phyloP scores from a whole-genome alignment of 768 basidiomycete species.

The Boletus rubescentipes region DNA sequence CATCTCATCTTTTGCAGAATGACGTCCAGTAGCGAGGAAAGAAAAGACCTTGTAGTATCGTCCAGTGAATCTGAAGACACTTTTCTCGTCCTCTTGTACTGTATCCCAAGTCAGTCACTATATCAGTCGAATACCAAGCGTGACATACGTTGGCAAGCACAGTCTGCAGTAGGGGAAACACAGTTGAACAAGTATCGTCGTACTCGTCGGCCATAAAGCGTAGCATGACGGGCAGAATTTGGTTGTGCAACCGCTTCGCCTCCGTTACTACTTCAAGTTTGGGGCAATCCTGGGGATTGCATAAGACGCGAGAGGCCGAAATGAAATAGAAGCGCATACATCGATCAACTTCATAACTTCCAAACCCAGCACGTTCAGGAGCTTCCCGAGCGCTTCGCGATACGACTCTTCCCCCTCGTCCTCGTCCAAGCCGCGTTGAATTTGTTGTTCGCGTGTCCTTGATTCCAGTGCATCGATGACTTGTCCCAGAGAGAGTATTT shows the following conservation, averaged over 20 bases:
- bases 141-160: slow-evolving; percentile 68
- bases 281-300: slow-evolving; percentile 49
- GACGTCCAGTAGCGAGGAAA: slow-evolving; percentile 73
- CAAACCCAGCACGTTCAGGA: slow-evolving; percentile 78
- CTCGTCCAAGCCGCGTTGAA: slow-evolving; percentile 62
- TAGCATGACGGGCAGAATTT: slow-evolving; percentile 78
- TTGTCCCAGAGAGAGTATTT: slow-evolving; percentile 82
- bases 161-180: slow-evolving; percentile 77
- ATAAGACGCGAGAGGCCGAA: slow-evolving; percentile 2
- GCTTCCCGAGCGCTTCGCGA: slow-evolving; percentile 81
- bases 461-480: slow-evolving; percentile 80
- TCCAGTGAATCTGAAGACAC: slow-evolving; percentile 61
- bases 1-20: slow-evolving; percentile 89
- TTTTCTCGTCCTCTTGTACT: slow-evolving; percentile 83
- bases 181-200: slow-evolving; percentile 83
- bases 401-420: slow-evolving; percentile 90
- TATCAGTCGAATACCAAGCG: background rate
- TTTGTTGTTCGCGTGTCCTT: slow-evolving; percentile 67
- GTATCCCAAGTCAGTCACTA: slow-evolving; percentile 5
- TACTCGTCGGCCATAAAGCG: slow-evolving; percentile 88
- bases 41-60: slow-evolving; percentile 69
- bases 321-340: slow-evolving; percentile 37
- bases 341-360: slow-evolving; percentile 86
- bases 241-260: slow-evolving; percentile 59
- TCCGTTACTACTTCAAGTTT: slow-evolving; percentile 61